A percentile compares a stretch with the other conserved stretches of the same genome.
Conservation (phyloP, 2,329 filamentous ascomycete genomes). For the Triangularia verruculosa region DNA sequence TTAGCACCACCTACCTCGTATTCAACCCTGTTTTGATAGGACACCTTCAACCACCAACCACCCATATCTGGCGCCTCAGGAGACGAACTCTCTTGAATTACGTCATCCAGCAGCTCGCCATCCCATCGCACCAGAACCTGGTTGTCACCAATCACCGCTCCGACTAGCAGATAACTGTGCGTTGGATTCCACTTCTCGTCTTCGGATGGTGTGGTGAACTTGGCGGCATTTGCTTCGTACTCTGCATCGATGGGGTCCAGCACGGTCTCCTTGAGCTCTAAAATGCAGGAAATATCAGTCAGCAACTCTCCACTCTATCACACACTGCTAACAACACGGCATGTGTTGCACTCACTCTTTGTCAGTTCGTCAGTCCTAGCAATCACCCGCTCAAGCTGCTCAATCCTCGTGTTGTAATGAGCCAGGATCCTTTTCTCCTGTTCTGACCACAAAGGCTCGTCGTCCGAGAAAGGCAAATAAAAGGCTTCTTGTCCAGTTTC, state of each 20-base stretch:
- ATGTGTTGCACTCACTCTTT: slow-evolving; percentile 16
- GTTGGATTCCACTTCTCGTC: slow-evolving; percentile 29
- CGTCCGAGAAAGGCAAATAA: slow-evolving; percentile 22
- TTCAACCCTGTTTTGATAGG: slow-evolving; percentile 18
- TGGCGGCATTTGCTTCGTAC: background rate
- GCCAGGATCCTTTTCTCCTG: slow-evolving; percentile 20
- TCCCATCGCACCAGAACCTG: slow-evolving; percentile 30
- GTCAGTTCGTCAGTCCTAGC: slow-evolving; percentile 19
- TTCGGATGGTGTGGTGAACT: background rate
- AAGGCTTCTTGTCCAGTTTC: slow-evolving; percentile 10
- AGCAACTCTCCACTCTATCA: background rate
- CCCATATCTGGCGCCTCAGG: slow-evolving; percentile 18
- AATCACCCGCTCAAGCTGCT: slow-evolving; percentile 13
- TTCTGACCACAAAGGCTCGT: slow-evolving; percentile 15
- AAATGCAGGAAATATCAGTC: background rate
- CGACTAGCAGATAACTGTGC: slow-evolving; percentile 32
- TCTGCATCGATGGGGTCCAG: background rate
- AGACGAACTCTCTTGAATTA: slow-evolving; percentile 10
- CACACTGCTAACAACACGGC: too few relatives aligned
- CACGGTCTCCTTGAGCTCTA: background rate
- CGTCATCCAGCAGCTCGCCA: slow-evolving; percentile 18
- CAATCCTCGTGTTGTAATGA: slow-evolving; percentile 4
- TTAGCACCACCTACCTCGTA: slow-evolving; percentile 19
- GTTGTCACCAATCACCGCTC: slow-evolving; percentile 29
- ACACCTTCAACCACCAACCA: slow-evolving; percentile 33